Conservation (phyloP, 768 basidiomycete species). For the Suillus alpinus region DNA sequence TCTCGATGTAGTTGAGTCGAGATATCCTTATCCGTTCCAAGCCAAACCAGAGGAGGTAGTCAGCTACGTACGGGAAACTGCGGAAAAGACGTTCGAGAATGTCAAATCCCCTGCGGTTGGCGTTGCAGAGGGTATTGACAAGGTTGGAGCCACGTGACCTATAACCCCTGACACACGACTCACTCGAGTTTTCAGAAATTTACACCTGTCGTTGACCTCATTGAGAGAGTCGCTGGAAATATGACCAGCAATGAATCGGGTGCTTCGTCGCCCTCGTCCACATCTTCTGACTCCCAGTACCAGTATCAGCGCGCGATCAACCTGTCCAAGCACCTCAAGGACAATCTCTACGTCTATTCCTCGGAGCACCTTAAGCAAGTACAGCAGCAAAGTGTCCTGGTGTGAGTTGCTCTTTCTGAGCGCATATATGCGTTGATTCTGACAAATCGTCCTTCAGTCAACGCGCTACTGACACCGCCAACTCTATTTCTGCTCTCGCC, state of each 20-base stretch:
- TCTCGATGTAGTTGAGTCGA: slow-evolving; percentile 67
- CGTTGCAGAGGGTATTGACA: slow-evolving; percentile 68
- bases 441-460: slow-evolving; percentile 40
- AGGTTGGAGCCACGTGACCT: slow-evolving; percentile 44
- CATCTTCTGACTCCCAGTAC: slow-evolving; percentile 56
- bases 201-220: slow-evolving; percentile 71
- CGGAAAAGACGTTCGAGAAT: slow-evolving; percentile 65
- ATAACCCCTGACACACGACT: slow-evolving; percentile 9
- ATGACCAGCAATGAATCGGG: slow-evolving; percentile 45
- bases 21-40: slow-evolving; percentile 75
- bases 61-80: slow-evolving; percentile 53
- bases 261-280: slow-evolving; percentile 43
- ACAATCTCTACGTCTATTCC: slow-evolving; percentile 63
- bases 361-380: slow-evolving; percentile 70
- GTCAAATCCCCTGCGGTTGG: slow-evolving; percentile 62
- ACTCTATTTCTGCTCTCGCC: slow-evolving; percentile 57
- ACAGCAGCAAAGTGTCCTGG: slow-evolving; percentile 59
- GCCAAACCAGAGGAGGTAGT: slow-evolving; percentile 71
- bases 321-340: slow-evolving; percentile 62
- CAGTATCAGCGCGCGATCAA: slow-evolving; percentile 76
- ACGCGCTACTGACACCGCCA: slow-evolving; percentile 66
- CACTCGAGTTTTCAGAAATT: slow-evolving; percentile 44
- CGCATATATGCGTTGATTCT: slow-evolving; percentile 9
- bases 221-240: slow-evolving; percentile 56
- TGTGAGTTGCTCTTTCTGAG: slow-evolving; percentile 42